These are phyloP conservation scores for Herpotrichia juniperi DNA, from an alignment of 2,329 filamentous ascomycete genomes.

Conservation along the genomic window DNA sequence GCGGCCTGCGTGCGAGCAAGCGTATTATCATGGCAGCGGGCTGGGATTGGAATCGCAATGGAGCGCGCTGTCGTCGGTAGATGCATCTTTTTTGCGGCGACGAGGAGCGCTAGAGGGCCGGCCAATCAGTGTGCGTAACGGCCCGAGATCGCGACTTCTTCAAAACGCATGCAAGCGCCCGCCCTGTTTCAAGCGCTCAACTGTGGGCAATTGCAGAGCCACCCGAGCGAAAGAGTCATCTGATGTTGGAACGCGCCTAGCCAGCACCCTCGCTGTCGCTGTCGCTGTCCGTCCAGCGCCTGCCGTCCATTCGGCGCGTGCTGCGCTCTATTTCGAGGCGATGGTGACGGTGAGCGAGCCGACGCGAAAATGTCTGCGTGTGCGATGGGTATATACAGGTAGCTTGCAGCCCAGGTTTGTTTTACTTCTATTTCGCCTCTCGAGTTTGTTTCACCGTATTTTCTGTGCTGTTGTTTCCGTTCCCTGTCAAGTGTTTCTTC, in stretches of 20 bases:
- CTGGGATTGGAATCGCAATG: constrained; percentile 17
- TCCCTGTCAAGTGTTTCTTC: not conserved
- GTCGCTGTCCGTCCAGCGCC: constrained; percentile 24
- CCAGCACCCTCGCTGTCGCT: constrained; percentile 8
- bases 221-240: constrained; percentile 32
- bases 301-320: constrained; percentile 40
- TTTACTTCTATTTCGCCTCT: constrained; percentile 11
- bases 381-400: constrained; percentile 6
- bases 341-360: not conserved
- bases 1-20: constrained; percentile 37
- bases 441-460: constrained; percentile 15
- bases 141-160: constrained; percentile 13
- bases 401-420: constrained; percentile 6
- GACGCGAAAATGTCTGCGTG: not conserved
- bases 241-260: constrained; percentile 33
- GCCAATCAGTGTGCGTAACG: constrained; percentile 39
- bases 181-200: constrained; percentile 36
- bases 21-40: constrained; percentile 38
- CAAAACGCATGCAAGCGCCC: constrained; percentile 36
- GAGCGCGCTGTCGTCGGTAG: constrained; percentile 14
- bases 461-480: not conserved
- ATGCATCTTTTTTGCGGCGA: not conserved
- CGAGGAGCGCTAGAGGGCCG: constrained; percentile 12
- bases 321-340: constrained; percentile 37
- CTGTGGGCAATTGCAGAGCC: constrained; percentile 31